Evolutionary conservation across 2,329 filamentous ascomycete genomes (phyloP).

Genomic region (Ophiostoma novo-ulmi): DNA sequence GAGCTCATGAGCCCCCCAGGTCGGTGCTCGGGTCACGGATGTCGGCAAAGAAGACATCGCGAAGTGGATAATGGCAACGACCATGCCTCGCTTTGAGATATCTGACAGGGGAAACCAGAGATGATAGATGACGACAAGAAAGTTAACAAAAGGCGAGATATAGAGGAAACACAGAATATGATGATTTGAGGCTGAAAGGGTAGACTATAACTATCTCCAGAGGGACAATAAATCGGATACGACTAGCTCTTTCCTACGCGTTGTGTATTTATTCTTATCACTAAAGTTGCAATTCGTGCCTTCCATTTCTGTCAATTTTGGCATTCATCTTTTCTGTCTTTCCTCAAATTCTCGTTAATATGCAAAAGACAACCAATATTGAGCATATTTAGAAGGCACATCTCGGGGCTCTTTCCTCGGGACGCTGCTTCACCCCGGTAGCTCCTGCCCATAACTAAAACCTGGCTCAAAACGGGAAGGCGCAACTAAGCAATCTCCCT

Average conservation of each 20-base stretch:
- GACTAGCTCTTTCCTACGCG: too few species aligned
- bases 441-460: neutral
- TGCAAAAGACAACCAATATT: neutral
- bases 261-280: neutral
- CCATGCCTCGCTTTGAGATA: too few species aligned
- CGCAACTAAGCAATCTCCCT: neutral
- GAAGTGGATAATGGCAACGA: neutral
- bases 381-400: neutral
- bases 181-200: neutral
- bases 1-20: neutral
- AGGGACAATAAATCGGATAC: too few species aligned
- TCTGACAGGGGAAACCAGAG: too few species aligned
- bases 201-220: neutral
- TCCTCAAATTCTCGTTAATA: neutral
- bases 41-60: neutral
- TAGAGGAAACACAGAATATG: too few species aligned
- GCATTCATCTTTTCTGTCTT: neutral
- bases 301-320: neutral
- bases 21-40: neutral
- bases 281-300: neutral
- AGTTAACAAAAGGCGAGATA: too few species aligned
- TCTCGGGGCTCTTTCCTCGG: neutral
- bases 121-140: too few species aligned
- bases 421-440: neutral
- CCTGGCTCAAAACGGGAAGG: conserved; percentile 5